Evolutionary conservation across 805 yeast species (phyloP).

Genomic region (Nakazawaea sp.): DNA sequence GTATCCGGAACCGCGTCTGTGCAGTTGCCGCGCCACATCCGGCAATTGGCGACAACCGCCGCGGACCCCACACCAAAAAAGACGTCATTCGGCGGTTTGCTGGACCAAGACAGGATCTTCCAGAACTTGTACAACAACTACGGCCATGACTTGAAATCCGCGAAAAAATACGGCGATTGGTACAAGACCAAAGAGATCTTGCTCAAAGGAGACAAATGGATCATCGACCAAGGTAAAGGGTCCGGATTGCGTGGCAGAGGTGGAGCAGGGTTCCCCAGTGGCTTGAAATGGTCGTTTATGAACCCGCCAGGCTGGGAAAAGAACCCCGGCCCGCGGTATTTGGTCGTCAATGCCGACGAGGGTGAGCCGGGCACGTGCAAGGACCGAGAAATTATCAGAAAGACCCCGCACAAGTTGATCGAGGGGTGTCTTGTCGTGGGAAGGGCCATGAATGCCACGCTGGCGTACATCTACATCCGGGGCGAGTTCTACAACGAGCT

Average conservation of each 20-base stretch:
- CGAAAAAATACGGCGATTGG: slow-evolving; percentile 86
- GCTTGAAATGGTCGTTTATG: slow-evolving; percentile 90
- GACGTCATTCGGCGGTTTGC: slow-evolving; percentile 58
- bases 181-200: slow-evolving; percentile 82
- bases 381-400: slow-evolving; percentile 85
- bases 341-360: slow-evolving; percentile 89
- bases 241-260: slow-evolving; percentile 89
- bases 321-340: slow-evolving; percentile 80
- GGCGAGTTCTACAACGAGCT: slow-evolving; percentile 89
- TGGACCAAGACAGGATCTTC: slow-evolving; percentile 80
- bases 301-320: slow-evolving; percentile 96
- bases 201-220: slow-evolving; percentile 83
- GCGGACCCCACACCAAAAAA: slow-evolving; percentile 42
- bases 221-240: slow-evolving; percentile 78
- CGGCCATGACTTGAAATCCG: slow-evolving; percentile 69
- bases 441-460: slow-evolving; percentile 88
- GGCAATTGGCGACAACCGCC: too few species aligned
- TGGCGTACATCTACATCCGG: slow-evolving; percentile 85
- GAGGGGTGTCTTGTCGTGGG: slow-evolving; percentile 92
- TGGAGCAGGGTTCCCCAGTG: slow-evolving; percentile 92
- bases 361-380: slow-evolving; percentile 95
- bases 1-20: too few species aligned
- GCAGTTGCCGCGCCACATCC: too few species aligned
- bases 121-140: slow-evolving; percentile 75
- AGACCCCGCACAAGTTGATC: slow-evolving; percentile 86